phyloP scores from a whole-genome alignment of 768 basidiomycete species.

The Dentipellis sp. region DNA sequence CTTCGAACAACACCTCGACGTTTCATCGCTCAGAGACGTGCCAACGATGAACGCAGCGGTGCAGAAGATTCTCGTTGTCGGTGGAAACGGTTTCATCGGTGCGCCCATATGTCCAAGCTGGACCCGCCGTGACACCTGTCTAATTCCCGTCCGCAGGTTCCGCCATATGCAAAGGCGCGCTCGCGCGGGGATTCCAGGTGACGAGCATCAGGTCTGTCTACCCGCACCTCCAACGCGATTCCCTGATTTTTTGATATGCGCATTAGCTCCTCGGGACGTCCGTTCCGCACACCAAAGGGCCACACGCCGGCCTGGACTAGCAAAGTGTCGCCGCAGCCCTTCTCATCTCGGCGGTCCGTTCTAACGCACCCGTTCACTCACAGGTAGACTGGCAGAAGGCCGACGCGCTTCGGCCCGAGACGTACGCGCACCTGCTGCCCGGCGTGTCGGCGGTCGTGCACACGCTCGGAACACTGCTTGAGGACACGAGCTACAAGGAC shows the following conservation, averaged over 20 bases:
- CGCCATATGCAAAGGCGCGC: constrained; percentile 82
- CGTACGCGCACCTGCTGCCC: constrained; percentile 62
- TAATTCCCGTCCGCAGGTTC: constrained; percentile 50
- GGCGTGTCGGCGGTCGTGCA: constrained; percentile 77
- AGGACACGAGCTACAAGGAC: constrained; percentile 72
- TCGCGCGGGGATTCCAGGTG: constrained; percentile 78
- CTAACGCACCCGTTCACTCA: constrained; percentile 2
- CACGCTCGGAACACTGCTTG: constrained; percentile 86
- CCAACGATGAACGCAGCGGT: constrained; percentile 19
- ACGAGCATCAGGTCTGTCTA: constrained; percentile 72
- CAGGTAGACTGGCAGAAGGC: constrained; percentile 87
- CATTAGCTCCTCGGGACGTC: constrained; percentile 72
- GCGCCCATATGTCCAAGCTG: constrained; percentile 10
- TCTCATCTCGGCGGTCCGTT: not conserved
- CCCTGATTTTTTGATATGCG: not conserved
- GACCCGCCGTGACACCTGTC: not conserved
- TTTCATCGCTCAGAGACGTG: no score
- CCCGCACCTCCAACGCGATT: not conserved
- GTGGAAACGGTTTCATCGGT: constrained; percentile 99
- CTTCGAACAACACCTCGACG: no score
- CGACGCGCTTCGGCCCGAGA: constrained; percentile 69
- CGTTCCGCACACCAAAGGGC: constrained; percentile 83
- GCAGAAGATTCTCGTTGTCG: constrained; percentile 80
- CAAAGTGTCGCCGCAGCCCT: constrained; percentile 37
- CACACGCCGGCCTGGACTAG: constrained; percentile 82